Evolutionary conservation across 2,329 filamentous ascomycete genomes (phyloP).

Genomic region (Curvularia lunata): DNA sequence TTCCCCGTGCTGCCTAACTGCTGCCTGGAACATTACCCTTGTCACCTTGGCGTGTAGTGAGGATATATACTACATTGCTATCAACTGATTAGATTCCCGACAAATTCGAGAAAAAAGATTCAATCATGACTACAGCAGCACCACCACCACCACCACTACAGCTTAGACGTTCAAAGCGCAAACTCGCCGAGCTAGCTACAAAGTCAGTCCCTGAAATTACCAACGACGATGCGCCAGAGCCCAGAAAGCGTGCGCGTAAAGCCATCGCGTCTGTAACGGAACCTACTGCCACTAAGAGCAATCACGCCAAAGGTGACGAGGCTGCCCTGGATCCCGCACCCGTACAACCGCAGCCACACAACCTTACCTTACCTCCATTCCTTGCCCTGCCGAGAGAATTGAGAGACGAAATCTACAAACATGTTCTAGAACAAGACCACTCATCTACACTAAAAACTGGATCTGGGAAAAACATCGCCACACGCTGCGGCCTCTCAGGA

Average conservation of each 20-base stretch:
- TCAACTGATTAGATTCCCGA: neutral
- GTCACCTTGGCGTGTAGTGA: neutral
- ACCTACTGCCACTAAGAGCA: neutral
- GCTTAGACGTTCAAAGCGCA: constrained; percentile 10
- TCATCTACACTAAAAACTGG: constrained; percentile 10
- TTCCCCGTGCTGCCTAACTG: constrained; percentile 8
- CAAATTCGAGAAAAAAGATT: neutral
- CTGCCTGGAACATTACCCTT: constrained; percentile 4
- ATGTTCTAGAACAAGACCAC: constrained; percentile 11
- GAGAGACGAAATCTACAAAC: constrained; percentile 26
- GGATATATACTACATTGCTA: neutral
- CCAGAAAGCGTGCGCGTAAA: constrained; percentile 7
- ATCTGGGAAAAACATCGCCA: constrained; percentile 11
- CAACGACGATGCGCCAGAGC: neutral
- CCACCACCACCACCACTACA: neutral
- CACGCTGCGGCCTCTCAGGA: constrained; percentile 17
- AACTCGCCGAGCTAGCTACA: neutral
- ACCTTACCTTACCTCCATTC: constrained; percentile 6
- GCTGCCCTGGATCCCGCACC: neutral
- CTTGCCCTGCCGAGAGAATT: constrained; percentile 27
- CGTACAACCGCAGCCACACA: neutral
- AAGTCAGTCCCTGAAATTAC: neutral
- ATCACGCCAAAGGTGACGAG: neutral
- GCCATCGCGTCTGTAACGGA: neutral
- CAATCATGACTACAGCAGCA: neutral